A percentile compares a stretch with the other conserved stretches of the same genome.
Conservation (phyloP, 495 filamentous ascomycete species). For the Podospora conica region DNA sequence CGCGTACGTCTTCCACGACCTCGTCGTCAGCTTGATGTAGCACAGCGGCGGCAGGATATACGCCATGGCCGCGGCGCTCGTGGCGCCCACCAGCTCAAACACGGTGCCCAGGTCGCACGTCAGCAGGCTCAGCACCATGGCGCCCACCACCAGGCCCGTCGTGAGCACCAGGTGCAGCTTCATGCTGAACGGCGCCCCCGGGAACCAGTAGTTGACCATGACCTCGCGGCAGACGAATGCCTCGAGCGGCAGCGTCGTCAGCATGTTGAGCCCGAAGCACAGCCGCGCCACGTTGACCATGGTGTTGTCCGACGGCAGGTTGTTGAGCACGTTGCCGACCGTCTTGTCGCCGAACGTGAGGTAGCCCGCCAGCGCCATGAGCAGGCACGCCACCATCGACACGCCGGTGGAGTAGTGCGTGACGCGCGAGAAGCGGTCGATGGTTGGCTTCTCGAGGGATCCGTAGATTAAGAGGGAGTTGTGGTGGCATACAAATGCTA, state of each 20-base stretch:
- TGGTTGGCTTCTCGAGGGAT: slow-evolving; percentile 84
- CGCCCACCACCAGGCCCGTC: slow-evolving; percentile 67
- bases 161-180: slow-evolving; percentile 82
- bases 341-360: slow-evolving; percentile 89
- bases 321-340: slow-evolving; percentile 93
- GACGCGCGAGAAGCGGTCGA: slow-evolving; percentile 86
- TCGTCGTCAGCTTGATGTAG: slow-evolving; percentile 83
- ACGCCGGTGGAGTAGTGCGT: slow-evolving; percentile 88
- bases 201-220: slow-evolving; percentile 91
- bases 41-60: slow-evolving; percentile 94
- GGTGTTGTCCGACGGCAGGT: slow-evolving; percentile 82
- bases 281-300: slow-evolving; percentile 92
- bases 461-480: slow-evolving; percentile 97
- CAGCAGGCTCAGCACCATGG: slow-evolving; percentile 69
- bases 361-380: slow-evolving; percentile 85
- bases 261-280: slow-evolving; percentile 96
- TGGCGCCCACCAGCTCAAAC: slow-evolving; percentile 93
- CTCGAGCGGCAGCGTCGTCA: slow-evolving; percentile 92
- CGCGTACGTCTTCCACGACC: slow-evolving; percentile 67
- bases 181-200: slow-evolving; percentile 66
- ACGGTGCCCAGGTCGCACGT: slow-evolving; percentile 92
- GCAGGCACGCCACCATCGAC: slow-evolving; percentile 80
- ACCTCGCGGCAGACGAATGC: slow-evolving; percentile 96
- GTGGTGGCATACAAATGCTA: slow-evolving; percentile 92
- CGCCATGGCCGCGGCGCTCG: slow-evolving; percentile 84